phyloP scores from a whole-genome alignment of 768 basidiomycete genomes.

The Pleurotus sapidus region DNA sequence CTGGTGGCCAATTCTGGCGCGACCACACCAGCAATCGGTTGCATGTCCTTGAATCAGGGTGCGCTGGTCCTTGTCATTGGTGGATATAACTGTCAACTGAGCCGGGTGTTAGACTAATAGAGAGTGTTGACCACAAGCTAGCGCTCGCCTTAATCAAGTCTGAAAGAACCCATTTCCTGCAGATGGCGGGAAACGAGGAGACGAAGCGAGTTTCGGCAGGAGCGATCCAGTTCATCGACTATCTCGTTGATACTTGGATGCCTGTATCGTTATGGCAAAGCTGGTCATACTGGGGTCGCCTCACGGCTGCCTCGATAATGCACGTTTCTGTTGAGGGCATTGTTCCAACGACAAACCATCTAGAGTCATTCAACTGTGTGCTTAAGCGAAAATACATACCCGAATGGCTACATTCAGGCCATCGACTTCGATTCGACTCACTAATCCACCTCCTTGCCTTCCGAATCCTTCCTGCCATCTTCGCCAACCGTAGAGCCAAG shows the following conservation, averaged over 20 bases:
- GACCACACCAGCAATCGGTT: not conserved
- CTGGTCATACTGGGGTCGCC: constrained; percentile 27
- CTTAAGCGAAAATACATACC: constrained; percentile 28
- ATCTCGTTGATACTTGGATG: constrained; percentile 23
- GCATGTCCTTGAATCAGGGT: not conserved
- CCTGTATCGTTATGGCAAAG: constrained; percentile 23
- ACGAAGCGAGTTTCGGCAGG: not conserved
- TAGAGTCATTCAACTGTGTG: constrained; percentile 34
- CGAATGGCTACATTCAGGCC: constrained; percentile 22
- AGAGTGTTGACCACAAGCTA: not conserved
- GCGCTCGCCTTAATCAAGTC: not conserved
- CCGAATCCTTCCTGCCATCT: constrained; percentile 16
- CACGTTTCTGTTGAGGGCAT: constrained; percentile 21
- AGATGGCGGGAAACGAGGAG: not conserved
- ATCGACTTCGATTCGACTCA: constrained; percentile 21
- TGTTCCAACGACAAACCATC: constrained; percentile 35
- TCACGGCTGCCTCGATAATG: constrained; percentile 20
- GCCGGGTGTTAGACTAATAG: not conserved
- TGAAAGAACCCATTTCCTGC: not conserved
- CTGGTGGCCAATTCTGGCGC: constrained; percentile 7
- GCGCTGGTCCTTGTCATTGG: not conserved
- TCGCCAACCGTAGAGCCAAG: constrained; percentile 6
- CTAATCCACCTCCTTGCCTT: constrained; percentile 15
- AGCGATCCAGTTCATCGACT: constrained; percentile 18
- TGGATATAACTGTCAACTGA: not conserved